Evolutionary conservation across 1,284 basidiomycete species (phyloP).

Genomic region (Ganoderma resinaceum): DNA sequence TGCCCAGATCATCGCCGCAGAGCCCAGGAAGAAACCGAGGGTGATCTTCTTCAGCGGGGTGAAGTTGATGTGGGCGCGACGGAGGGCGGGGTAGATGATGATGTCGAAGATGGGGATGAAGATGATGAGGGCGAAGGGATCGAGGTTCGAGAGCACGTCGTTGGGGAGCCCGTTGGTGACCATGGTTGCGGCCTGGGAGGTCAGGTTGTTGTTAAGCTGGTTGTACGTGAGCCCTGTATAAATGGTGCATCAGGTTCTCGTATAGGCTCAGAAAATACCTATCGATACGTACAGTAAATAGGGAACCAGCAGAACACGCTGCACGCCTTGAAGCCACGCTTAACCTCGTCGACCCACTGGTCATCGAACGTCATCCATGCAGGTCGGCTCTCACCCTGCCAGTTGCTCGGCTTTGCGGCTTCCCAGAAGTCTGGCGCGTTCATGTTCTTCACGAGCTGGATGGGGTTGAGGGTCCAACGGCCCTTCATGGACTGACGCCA

Average conservation of each 20-base stretch:
- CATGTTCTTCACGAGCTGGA: slow-evolving; percentile 54
- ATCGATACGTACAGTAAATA: slow-evolving; percentile 63
- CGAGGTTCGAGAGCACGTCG: slow-evolving; percentile 82
- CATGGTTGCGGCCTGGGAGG: slow-evolving; percentile 80
- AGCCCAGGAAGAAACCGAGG: slow-evolving; percentile 73
- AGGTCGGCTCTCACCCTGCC: slow-evolving; percentile 51
- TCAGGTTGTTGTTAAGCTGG: slow-evolving; percentile 82
- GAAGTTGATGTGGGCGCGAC: slow-evolving; percentile 71
- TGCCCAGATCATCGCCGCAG: slow-evolving; percentile 69
- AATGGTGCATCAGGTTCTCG: background rate
- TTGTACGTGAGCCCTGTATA: slow-evolving; percentile 75
- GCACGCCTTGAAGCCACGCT: slow-evolving; percentile 86
- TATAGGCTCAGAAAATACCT: background rate
- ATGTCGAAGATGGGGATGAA: slow-evolving; percentile 77
- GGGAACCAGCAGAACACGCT: slow-evolving; percentile 83
- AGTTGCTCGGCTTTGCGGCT: slow-evolving; percentile 70
- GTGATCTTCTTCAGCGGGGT: slow-evolving; percentile 79
- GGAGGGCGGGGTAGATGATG: slow-evolving; percentile 76
- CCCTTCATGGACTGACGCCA: slow-evolving; percentile 59
- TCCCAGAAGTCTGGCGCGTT: slow-evolving; percentile 82
- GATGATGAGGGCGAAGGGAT: slow-evolving; percentile 79
- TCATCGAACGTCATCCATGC: slow-evolving; percentile 81
- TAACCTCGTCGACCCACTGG: slow-evolving; percentile 84
- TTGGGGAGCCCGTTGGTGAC: slow-evolving; percentile 78
- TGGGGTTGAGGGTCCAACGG: slow-evolving; percentile 66